These are phyloP conservation scores for Geranium incanum DNA, from an alignment of 441 rosid genomes.

Conservation along the genomic window DNA sequence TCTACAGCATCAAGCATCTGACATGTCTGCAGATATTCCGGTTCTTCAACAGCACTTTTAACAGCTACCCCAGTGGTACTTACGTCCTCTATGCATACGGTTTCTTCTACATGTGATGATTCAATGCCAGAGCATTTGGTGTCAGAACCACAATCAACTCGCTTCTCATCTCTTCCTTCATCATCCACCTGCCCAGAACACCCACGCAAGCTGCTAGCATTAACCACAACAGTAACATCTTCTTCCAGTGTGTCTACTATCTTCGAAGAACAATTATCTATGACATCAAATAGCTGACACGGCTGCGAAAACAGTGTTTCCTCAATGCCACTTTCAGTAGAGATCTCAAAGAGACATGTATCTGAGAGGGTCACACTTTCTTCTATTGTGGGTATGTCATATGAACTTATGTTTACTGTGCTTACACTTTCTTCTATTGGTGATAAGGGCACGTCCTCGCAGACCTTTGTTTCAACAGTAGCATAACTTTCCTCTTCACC, in stretches of 20 bases:
- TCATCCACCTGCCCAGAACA: not conserved
- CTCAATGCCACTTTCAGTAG: not conserved
- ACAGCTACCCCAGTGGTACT: not conserved
- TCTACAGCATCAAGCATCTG: constrained; percentile 5
- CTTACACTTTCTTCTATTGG: constrained; percentile 18
- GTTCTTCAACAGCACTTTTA: constrained; percentile 7
- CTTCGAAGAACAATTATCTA: not conserved
- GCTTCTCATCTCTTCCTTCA: constrained; percentile 3
- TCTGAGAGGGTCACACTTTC: not conserved
- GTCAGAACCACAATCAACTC: constrained; percentile 4
- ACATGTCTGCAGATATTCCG: not conserved
- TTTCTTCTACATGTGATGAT: constrained; percentile 5
- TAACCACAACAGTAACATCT: not conserved
- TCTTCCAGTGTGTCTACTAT: not conserved
- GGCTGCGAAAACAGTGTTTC: not conserved
- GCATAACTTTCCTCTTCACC: constrained; percentile 29
- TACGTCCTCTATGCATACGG: not conserved
- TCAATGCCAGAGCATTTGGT: constrained; percentile 6
- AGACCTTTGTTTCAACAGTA: constrained; percentile 32
- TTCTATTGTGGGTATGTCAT: not conserved
- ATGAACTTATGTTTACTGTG: constrained; percentile 2
- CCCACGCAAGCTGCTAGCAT: not conserved
- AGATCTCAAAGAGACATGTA: not conserved
- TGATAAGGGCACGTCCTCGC: constrained; percentile 20
- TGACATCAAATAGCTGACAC: not conserved